phyloP scores from a whole-genome alignment of 2,329 filamentous ascomycete genomes.

The Graphium sp. region DNA sequence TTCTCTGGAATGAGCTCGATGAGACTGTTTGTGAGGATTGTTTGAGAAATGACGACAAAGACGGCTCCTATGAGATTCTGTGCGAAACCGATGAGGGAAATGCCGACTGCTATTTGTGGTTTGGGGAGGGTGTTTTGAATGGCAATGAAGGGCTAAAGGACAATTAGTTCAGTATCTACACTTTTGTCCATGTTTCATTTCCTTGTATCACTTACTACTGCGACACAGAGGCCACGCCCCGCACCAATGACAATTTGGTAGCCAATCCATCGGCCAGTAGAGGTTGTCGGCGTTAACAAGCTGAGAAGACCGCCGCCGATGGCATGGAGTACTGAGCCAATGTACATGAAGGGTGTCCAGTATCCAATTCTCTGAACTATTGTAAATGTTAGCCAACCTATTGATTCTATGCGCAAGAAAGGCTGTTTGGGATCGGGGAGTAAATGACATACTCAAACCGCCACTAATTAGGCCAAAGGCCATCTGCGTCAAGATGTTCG shows the following conservation, averaged over 20 bases:
- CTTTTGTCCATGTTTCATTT: too few relatives aligned
- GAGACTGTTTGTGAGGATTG: conserved; percentile 23
- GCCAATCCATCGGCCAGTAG: conserved; percentile 11
- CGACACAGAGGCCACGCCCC: conserved; percentile 22
- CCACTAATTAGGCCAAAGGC: conserved; percentile 10
- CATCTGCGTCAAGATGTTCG: conserved; percentile 10
- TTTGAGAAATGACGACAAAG: conserved; percentile 24
- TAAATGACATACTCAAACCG: conserved; percentile 3
- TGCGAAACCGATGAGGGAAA: conserved; percentile 23
- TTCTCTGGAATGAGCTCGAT: too few relatives aligned
- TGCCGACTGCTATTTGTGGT: conserved; percentile 22
- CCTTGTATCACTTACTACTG: conserved; percentile 14
- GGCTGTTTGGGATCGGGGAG: too few relatives aligned
- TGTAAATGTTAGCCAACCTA: neutral
- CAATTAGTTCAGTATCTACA: too few relatives aligned
- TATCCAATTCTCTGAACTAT: conserved; percentile 17
- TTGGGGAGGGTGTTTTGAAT: conserved; percentile 24
- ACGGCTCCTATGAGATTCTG: conserved; percentile 27
- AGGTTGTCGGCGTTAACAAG: conserved; percentile 11
- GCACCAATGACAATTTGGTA: conserved; percentile 26
- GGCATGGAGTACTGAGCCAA: conserved; percentile 13
- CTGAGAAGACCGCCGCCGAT: conserved; percentile 23
- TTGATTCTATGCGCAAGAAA: neutral
- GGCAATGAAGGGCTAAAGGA: conserved; percentile 25
- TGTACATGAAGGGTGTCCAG: conserved; percentile 21